Evolutionary conservation across 371 early-diverging fungal genomes (phyloP).

Genomic region (Umbelopsis sp.): DNA sequence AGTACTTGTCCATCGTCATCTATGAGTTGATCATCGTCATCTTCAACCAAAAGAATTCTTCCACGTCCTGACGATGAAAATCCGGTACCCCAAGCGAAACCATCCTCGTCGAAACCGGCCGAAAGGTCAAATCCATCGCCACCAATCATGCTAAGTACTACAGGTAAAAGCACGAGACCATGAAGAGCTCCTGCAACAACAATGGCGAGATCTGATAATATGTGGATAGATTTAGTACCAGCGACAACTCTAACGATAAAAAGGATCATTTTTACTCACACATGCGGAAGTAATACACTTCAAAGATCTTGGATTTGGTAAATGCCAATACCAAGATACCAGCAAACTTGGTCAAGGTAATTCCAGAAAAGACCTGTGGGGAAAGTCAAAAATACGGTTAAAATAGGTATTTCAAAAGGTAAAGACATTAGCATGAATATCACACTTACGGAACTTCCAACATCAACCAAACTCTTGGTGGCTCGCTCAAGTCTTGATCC

Average conservation of each 20-base stretch:
- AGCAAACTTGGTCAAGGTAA: slow-evolving; percentile 76
- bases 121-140: slow-evolving; percentile 53
- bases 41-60: slow-evolving; percentile 39
- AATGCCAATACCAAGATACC: slow-evolving; percentile 77
- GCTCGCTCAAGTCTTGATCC: slow-evolving; percentile 50
- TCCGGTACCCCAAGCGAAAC: slow-evolving; percentile 40
- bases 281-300: slow-evolving; percentile 81
- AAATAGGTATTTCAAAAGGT: background rate
- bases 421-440: background rate
- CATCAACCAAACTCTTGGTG: slow-evolving; percentile 60
- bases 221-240: background rate
- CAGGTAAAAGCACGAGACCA: slow-evolving; percentile 73
- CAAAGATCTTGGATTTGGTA: slow-evolving; percentile 76
- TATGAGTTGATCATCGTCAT: slow-evolving; percentile 41
- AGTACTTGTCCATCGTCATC: slow-evolving; percentile 16
- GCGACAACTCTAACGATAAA: background rate
- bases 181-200: slow-evolving; percentile 72
- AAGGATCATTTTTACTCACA: slow-evolving; percentile 41
- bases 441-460: slow-evolving; percentile 67
- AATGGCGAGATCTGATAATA: slow-evolving; percentile 57
- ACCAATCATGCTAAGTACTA: slow-evolving; percentile 63
- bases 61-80: slow-evolving; percentile 30
- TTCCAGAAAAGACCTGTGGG: slow-evolving; percentile 71
- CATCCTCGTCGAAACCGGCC: slow-evolving; percentile 55
- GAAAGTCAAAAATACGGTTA: background rate